A percentile compares a stretch with the other conserved stretches of the same genome.
These are phyloP conservation scores for Austroboletus novae-zelandiae DNA, from an alignment of 1,284 basidiomycete genomes.

Conservation along the genomic window DNA sequence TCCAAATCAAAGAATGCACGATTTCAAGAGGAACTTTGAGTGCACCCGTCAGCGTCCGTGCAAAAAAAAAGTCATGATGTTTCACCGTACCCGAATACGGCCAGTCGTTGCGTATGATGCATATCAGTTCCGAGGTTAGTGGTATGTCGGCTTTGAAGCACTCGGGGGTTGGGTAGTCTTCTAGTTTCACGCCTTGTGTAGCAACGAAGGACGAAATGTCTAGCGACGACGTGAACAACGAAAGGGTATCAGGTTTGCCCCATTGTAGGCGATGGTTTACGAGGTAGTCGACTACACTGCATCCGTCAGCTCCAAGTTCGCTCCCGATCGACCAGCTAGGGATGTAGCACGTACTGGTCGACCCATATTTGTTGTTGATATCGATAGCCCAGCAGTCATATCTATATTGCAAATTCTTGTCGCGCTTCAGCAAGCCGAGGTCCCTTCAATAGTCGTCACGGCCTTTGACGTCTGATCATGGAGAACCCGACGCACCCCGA, in stretches of 20 bases:
- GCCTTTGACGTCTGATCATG: not conserved
- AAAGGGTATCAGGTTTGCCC: slow-evolving; percentile 64
- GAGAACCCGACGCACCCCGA: slow-evolving; percentile 52
- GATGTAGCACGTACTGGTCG: slow-evolving; percentile 48
- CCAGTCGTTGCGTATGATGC: slow-evolving; percentile 81
- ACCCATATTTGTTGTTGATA: slow-evolving; percentile 59
- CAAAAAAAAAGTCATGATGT: not conserved
- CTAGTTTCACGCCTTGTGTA: slow-evolving; percentile 8
- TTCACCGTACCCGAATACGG: slow-evolving; percentile 65
- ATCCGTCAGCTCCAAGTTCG: not conserved
- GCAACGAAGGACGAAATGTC: slow-evolving; percentile 19
- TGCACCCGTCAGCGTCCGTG: not conserved
- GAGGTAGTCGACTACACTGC: slow-evolving; percentile 61
- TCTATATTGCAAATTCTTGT: slow-evolving; percentile 60
- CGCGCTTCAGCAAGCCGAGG: slow-evolving; percentile 73
- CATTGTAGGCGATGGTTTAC: slow-evolving; percentile 65
- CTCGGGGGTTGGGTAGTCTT: slow-evolving; percentile 33
- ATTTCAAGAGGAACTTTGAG: slow-evolving; percentile 63
- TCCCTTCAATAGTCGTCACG: slow-evolving; percentile 45
- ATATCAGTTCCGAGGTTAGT: slow-evolving; percentile 47
- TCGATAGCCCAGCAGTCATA: slow-evolving; percentile 61
- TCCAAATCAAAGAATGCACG: slow-evolving; percentile 78
- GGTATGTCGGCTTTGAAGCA: slow-evolving; percentile 68
- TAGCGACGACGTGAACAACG: slow-evolving; percentile 48
- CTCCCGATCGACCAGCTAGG: not conserved